A percentile compares a stretch with the other conserved stretches of the same genome.
Evolutionary conservation across 179 eudicot species (phyloP).

Genomic region (Drosera spatulata): DNA sequence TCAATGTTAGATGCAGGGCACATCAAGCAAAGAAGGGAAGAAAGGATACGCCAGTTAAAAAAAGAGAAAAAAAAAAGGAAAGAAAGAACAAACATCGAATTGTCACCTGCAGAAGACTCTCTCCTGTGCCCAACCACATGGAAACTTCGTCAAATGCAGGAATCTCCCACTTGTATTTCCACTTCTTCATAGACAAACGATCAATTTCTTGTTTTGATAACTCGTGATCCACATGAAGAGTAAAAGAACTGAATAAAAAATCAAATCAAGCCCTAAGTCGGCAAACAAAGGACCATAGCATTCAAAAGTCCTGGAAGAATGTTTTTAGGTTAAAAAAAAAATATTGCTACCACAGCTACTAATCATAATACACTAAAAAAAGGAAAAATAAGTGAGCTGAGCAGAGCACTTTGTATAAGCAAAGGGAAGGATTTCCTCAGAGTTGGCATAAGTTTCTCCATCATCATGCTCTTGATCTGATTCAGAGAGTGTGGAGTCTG

Average conservation of each 20-base stretch:
- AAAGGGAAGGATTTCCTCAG: not conserved
- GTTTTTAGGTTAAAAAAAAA: not conserved
- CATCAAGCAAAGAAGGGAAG: too few species aligned
- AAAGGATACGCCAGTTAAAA: not conserved
- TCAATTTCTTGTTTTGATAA: conserved; percentile 46
- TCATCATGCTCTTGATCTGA: conserved; percentile 27
- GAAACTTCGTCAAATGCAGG: conserved; percentile 42
- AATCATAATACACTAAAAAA: not conserved
- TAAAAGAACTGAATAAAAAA: conserved; percentile 57
- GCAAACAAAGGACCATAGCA: not conserved
- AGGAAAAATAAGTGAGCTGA: not conserved
- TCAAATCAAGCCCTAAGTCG: not conserved
- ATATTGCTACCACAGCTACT: not conserved
- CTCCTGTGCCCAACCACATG: conserved; percentile 86
- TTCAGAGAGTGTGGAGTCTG: conserved; percentile 12
- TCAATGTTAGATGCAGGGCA: too few species aligned
- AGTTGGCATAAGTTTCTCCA: conserved; percentile 7
- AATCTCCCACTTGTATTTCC: conserved; percentile 71
- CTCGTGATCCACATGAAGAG: conserved; percentile 41
- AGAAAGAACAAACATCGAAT: not conserved
- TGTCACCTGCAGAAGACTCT: conserved; percentile 38
- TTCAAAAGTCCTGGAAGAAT: not conserved
- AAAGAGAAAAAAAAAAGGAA: not conserved
- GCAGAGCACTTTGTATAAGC: too few species aligned
- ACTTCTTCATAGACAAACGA: conserved; percentile 40